These are phyloP conservation scores for Colletotrichum lindemuthianum DNA, from an alignment of 2,329 filamentous ascomycete species.

Conservation along the genomic window DNA sequence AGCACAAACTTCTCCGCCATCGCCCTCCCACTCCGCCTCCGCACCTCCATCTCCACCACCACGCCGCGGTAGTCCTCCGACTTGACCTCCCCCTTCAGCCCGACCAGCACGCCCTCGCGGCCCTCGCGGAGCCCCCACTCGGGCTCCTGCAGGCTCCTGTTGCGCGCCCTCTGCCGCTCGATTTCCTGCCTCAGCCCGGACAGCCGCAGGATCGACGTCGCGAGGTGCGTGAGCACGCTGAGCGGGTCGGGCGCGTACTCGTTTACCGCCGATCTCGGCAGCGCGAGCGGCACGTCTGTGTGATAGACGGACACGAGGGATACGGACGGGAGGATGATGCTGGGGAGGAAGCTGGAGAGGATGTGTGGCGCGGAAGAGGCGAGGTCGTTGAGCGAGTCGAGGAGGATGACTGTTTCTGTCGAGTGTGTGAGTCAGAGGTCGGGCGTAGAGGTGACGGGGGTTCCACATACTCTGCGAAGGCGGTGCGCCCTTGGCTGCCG, in stretches of 20 bases:
- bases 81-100: constrained; percentile 64
- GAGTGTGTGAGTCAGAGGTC: constrained; percentile 25
- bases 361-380: constrained; percentile 62
- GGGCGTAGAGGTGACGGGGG: neutral
- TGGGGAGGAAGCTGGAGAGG: constrained; percentile 76
- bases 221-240: constrained; percentile 80
- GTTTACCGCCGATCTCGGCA: constrained; percentile 50
- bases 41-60: constrained; percentile 86
- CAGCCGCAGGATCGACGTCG: constrained; percentile 84
- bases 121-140: constrained; percentile 82
- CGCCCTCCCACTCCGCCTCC: constrained; percentile 82
- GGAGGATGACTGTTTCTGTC: constrained; percentile 76
- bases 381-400: constrained; percentile 82
- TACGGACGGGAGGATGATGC: constrained; percentile 70
- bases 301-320: constrained; percentile 87
- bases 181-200: constrained; percentile 80
- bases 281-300: constrained; percentile 74
- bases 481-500: constrained; percentile 46
- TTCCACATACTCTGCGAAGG: constrained; percentile 54
- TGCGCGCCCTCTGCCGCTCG: constrained; percentile 76
- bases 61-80: constrained; percentile 56
- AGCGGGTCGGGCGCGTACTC: constrained; percentile 76
- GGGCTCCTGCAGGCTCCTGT: constrained; percentile 79
- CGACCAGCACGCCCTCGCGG: constrained; percentile 81
- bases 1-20: constrained; percentile 75